Percentiles rank a stretch among this genome's conserved stretches.
Conservation (phyloP, 768 basidiomycete species). For the Ramaria sp. region DNA sequence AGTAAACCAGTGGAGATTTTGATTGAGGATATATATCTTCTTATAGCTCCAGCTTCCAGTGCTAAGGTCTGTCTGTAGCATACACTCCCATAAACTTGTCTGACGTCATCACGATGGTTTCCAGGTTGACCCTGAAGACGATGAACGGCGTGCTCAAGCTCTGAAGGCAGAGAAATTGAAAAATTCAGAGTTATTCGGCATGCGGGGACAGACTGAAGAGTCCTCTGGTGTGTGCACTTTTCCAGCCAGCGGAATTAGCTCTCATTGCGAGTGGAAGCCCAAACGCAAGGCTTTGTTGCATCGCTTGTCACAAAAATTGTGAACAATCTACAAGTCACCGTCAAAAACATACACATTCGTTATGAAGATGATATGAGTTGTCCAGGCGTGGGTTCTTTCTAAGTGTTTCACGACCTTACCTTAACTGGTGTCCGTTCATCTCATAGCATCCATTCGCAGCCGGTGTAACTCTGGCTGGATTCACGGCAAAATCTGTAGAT, state of each 20-base stretch:
- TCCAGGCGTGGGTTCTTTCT: slow-evolving; percentile 56
- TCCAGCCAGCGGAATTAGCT: neutral
- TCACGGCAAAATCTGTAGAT: slow-evolving; percentile 84
- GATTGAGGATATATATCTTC: slow-evolving; percentile 90
- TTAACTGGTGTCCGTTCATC: neutral
- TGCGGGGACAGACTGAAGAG: slow-evolving; percentile 44
- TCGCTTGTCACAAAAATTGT: slow-evolving; percentile 82
- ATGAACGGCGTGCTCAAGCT: slow-evolving; percentile 70
- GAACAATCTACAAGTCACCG: slow-evolving; percentile 92
- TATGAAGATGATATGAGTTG: slow-evolving; percentile 95
- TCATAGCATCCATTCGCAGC: slow-evolving; percentile 86
- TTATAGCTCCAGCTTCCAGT: slow-evolving; percentile 75
- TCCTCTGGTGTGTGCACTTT: slow-evolving; percentile 30
- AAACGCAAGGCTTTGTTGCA: slow-evolving; percentile 75
- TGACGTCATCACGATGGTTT: neutral
- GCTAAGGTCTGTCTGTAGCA: slow-evolving; percentile 23
- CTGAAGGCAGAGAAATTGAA: slow-evolving; percentile 82
- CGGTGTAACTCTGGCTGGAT: slow-evolving; percentile 79
- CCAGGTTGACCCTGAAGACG: slow-evolving; percentile 64
- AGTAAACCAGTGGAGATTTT: slow-evolving; percentile 85
- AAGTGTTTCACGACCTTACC: neutral
- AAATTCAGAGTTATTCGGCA: slow-evolving; percentile 76
- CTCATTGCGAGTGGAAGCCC: slow-evolving; percentile 29
- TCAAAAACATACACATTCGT: slow-evolving; percentile 91
- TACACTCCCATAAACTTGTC: neutral